Conservation (phyloP, 352 stramenopile species). For the Hyaloperonospora brassicae region DNA sequence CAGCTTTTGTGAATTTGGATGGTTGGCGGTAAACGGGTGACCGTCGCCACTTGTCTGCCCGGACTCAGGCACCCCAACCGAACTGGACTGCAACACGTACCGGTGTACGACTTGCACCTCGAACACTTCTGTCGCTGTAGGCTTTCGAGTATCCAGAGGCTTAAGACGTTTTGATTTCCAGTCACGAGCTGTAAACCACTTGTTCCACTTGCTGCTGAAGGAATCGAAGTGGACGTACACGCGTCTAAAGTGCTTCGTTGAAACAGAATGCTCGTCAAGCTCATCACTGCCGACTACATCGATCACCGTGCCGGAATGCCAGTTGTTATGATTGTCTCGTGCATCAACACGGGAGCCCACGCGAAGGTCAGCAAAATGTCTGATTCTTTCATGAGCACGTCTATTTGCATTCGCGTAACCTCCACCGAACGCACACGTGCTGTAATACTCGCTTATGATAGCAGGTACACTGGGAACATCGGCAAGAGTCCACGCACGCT, state of each 20-base stretch:
- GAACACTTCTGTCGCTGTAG: conserved; percentile 49
- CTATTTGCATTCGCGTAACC: neutral
- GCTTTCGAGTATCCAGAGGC: conserved; percentile 35
- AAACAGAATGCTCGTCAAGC: conserved; percentile 2
- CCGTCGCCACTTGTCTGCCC: conserved; percentile 17
- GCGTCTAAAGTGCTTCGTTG: conserved; percentile 9
- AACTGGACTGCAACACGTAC: conserved; percentile 11
- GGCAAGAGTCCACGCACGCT: conserved; percentile 56
- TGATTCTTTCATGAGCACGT: conserved; percentile 12
- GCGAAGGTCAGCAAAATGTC: conserved; percentile 38
- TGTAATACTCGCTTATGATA: conserved; percentile 14
- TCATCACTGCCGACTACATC: conserved; percentile 22
- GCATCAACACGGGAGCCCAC: conserved; percentile 56
- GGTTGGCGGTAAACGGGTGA: conserved; percentile 11
- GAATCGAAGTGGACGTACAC: conserved; percentile 67
- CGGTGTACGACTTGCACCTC: conserved; percentile 75
- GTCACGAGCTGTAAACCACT: conserved; percentile 53
- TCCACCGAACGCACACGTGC: too few relatives aligned
- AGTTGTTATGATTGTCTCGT: conserved; percentile 45
- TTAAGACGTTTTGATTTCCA: conserved; percentile 48
- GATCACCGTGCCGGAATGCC: conserved; percentile 53
- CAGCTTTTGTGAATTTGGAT: conserved; percentile 15
- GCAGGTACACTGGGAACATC: conserved; percentile 45
- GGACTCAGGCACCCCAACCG: conserved; percentile 1
- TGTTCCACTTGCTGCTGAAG: conserved; percentile 64